Base-by-base conservation (phyloP, 305 asterid genomes). In the Fraxinus angustifolia region DNA sequence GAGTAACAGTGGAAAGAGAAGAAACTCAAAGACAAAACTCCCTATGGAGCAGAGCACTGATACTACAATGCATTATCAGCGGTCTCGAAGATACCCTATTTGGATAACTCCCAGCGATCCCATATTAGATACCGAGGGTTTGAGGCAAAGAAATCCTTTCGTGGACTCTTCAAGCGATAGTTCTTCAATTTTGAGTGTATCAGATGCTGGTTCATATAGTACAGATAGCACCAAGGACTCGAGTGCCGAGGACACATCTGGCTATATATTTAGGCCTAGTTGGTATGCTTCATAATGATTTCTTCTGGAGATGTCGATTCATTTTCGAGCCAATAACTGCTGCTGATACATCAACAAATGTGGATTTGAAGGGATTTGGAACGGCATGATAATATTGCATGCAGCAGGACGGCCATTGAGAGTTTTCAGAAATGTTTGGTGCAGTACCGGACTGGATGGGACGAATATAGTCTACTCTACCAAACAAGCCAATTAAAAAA, bases 221-320 rank as follows among this genome's bases (percentile, higher is more conserved):
- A 87, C 91, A 31, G 93, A 90, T 56, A 90, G 93, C 90, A 87
- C 91, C 77, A 90, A 90, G 86, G 93, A 90, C 76, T 90, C 90
- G 0, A 90, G 89, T 78, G 87, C 87, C 7, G 90, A 90, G 50
- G 91, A 90, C 7, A 71, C 84, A 77, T 88, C 91, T 0, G 93
- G 93, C 56, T 90, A 86, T 73, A 28, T 88, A 68, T 90, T 90
- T n/a, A 87, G 93, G 79, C 65, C 90, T 21, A 86, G 34, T 72
- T 84, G 87, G 89, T 86, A 86, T 80, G 74, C 76, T 34, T 83
- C 87, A 0, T 82, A 78, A 67, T 40, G 60, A 23, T 79, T 74
- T 33, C 26, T 35, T 6, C 6, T 19, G 8, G 33, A 35, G 53
- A 38, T 40, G 3, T 11, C 23, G 40, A 30, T 76, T 48, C 21